Conservation (phyloP, 2,329 filamentous ascomycete species). For the Neospermospora avenae region DNA sequence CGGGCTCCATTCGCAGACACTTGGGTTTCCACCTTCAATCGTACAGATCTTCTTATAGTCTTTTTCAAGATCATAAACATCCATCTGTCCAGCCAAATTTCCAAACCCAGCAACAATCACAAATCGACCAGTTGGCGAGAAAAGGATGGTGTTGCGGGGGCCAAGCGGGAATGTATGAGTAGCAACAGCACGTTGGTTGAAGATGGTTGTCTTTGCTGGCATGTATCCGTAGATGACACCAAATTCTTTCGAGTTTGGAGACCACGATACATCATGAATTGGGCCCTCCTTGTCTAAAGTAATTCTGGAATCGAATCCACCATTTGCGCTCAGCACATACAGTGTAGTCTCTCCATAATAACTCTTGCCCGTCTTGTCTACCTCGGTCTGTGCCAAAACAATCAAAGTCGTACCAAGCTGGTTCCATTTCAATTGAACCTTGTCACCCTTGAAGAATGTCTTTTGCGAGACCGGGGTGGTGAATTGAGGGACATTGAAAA, state of each 20-base stretch:
- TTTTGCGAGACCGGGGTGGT: slow-evolving; percentile 83
- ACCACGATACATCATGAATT: slow-evolving; percentile 98
- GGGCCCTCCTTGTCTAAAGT: slow-evolving; percentile 94
- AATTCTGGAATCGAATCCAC: slow-evolving; percentile 88
- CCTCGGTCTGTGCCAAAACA: slow-evolving; percentile 94
- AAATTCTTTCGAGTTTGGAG: slow-evolving; percentile 95
- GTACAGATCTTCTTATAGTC: slow-evolving; percentile 90
- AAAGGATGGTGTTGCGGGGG: slow-evolving; percentile 91
- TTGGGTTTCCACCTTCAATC: slow-evolving; percentile 93
- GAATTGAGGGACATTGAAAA: slow-evolving; percentile 91
- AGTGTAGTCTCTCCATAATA: slow-evolving; percentile 99
- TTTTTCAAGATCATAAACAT: slow-evolving; percentile 94
- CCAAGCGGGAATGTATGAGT: slow-evolving; percentile 82
- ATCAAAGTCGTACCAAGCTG: slow-evolving; percentile 84
- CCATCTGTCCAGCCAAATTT: slow-evolving; percentile 95
- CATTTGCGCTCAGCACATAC: slow-evolving; percentile 89
- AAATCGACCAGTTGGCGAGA: slow-evolving; percentile 91
- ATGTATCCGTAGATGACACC: slow-evolving; percentile 97
- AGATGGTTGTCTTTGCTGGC: slow-evolving; percentile 98
- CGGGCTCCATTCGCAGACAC: slow-evolving; percentile 94
- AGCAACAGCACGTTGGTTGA: slow-evolving; percentile 81
- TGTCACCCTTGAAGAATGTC: slow-evolving; percentile 99
- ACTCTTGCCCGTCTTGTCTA: slow-evolving; percentile 97
- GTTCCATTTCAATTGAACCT: slow-evolving; percentile 99
- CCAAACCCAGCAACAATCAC: slow-evolving; percentile 94